A percentile compares a stretch with the other conserved stretches of the same genome.
Evolutionary conservation across 805 yeast species (phyloP).

Genomic region (Metschnikowia amazonensis): DNA sequence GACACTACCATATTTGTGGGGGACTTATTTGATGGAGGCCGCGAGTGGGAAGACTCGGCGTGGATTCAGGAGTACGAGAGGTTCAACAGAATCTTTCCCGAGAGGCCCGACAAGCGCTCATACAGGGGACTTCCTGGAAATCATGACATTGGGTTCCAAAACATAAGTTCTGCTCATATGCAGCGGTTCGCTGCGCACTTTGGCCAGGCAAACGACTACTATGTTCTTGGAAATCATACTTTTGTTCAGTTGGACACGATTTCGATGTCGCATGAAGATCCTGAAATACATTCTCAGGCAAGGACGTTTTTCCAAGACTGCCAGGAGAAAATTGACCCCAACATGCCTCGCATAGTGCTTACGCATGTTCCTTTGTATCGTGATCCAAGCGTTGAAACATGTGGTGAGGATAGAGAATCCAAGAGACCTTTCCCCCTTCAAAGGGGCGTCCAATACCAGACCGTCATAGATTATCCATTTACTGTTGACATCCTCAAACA

Average conservation of each 20-base stretch:
- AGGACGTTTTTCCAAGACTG: constrained; percentile 45
- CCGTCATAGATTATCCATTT: constrained; percentile 65
- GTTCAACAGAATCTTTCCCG: constrained; percentile 64
- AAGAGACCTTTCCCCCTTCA: constrained; percentile 58
- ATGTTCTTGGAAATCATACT: constrained; percentile 68
- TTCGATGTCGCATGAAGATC: constrained; percentile 60
- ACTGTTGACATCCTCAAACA: constrained; percentile 55
- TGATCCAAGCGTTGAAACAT: constrained; percentile 53
- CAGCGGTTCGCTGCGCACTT: constrained; percentile 66
- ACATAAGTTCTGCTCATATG: constrained; percentile 53
- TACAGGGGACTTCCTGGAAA: constrained; percentile 69
- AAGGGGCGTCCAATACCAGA: constrained; percentile 84
- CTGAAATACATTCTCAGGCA: constrained; percentile 47
- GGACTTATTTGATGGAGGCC: constrained; percentile 91
- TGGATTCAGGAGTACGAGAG: constrained; percentile 73
- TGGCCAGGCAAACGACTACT: constrained; percentile 61
- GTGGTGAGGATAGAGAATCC: constrained; percentile 80
- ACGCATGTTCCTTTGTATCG: constrained; percentile 89
- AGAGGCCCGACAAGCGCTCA: constrained; percentile 40
- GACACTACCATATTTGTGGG: constrained; percentile 79
- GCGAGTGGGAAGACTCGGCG: constrained; percentile 68
- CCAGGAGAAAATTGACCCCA: constrained; percentile 22
- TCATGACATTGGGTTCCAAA: constrained; percentile 94
- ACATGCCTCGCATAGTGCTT: constrained; percentile 62
- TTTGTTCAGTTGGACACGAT: constrained; percentile 76